Evolutionary conservation across 2,329 filamentous ascomycete species (phyloP), one percentile per base, ranked within the genome.

Genomic region (Lecanicillium sp.): DNA sequence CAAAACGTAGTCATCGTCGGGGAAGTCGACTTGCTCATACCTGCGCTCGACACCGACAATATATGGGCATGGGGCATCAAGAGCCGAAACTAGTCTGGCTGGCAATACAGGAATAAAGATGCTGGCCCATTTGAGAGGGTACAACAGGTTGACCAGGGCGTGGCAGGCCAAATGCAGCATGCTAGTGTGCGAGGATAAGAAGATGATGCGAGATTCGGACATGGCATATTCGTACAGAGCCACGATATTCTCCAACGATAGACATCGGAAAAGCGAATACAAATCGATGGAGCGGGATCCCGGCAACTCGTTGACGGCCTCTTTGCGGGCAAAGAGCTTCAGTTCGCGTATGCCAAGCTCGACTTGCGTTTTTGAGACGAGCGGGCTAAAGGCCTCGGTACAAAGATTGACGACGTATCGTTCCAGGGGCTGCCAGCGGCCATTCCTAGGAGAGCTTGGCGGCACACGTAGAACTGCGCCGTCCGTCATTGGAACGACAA

Each of bases 401-500:
- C 92, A 98, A 25, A 98, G 71, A 58, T 97, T 97, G 64, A 97
- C 83, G 25, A 98, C 89, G 59, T 97, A 98, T 55, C 89, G 81
- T 66, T 98, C 92, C 44, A 98, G 66, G 12, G 92, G 92, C 59
- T 96, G 90, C 92, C 92, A 98, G 56, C 88, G 79, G 32, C 92
- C 92, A 47, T 95, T 80, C 52, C 81, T 86, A 11, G 92, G 89
- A 5, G 90, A 97, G 60, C 84, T 94, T 9, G 87, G 72, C 6
- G 92, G 87, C 7, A 98, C 80, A 41, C 89, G 77, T 49, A 92
- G 65, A 20, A 98, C 72, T 12, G 74, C 79, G 15, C 90, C 87
- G 55, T 94, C 88, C 2, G 81, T 88, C 92, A 97, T 98, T 19
- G 92, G 92, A 17, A 95, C 87, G n/a, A 92, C 71, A 9, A 97